These are phyloP conservation scores for Trypanosoma lewisi DNA, from an alignment of 208 protist species.

Conservation along the genomic window DNA sequence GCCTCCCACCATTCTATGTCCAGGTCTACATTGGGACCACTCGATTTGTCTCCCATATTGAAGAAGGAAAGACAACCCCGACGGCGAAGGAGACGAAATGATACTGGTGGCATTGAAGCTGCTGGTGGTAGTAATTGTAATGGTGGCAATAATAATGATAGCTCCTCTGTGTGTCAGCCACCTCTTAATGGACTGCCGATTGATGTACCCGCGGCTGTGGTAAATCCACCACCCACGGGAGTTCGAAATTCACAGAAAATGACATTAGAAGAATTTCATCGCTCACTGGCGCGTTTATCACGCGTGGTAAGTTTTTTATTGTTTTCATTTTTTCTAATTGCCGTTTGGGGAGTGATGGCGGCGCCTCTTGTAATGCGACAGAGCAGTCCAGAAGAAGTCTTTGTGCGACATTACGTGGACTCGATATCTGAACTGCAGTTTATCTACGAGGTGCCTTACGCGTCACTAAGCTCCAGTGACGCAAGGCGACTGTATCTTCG, in stretches of 20 bases:
- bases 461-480: constrained; percentile 34
- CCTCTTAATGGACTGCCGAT: constrained; percentile 19
- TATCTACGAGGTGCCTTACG: constrained; percentile 51
- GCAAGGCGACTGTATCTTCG: constrained; percentile 48
- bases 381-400: constrained; percentile 27
- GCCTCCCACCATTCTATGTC: constrained; percentile 13
- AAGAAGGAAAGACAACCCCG: constrained; percentile 42
- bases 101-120: background rate
- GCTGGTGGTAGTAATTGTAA: background rate
- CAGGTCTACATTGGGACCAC: constrained; percentile 39
- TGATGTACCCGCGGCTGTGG: constrained; percentile 21
- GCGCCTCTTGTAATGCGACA: constrained; percentile 27
- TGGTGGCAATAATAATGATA: background rate
- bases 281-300: constrained; percentile 4
- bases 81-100: constrained; percentile 8
- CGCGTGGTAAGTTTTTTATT: constrained; percentile 6
- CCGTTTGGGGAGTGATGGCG: constrained; percentile 15
- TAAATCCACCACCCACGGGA: background rate
- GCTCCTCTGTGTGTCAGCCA: background rate
- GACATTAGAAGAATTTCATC: constrained; percentile 11
- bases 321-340: constrained; percentile 10
- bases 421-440: constrained; percentile 64
- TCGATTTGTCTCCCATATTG: constrained; percentile 55
- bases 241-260: background rate
- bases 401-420: constrained; percentile 55